A percentile compares a stretch with the other conserved stretches of the same genome.
phyloP scores from a whole-genome alignment of 1,284 basidiomycete species.

The Pterulicium gracile region DNA sequence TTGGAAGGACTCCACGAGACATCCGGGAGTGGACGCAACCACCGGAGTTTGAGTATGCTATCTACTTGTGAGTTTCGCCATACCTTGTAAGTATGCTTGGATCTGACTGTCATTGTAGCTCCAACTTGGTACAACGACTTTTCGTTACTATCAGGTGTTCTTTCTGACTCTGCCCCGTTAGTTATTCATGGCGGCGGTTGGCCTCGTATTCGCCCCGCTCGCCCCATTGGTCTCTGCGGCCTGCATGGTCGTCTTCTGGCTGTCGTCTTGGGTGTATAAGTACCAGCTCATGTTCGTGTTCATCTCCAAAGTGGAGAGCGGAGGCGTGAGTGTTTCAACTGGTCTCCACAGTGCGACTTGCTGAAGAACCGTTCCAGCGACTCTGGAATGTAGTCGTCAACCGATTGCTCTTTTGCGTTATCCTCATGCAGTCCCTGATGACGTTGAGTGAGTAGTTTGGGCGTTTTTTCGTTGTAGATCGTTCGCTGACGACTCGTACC shows the following conservation, averaged over 20 bases:
- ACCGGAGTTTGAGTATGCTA: slow-evolving; percentile 83
- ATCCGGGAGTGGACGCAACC: slow-evolving; percentile 96
- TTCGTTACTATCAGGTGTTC: slow-evolving; percentile 10
- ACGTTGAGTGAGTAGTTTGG: slow-evolving; percentile 59
- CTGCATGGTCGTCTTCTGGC: slow-evolving; percentile 76
- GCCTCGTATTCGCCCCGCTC: slow-evolving; percentile 83
- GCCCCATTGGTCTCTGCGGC: slow-evolving; percentile 80
- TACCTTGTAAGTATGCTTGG: too few relatives aligned
- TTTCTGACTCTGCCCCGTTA: slow-evolving; percentile 15
- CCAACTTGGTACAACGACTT: slow-evolving; percentile 42
- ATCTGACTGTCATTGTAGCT: slow-evolving; percentile 27
- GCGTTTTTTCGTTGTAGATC: not conserved
- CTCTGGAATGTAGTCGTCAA: slow-evolving; percentile 91
- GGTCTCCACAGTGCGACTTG: slow-evolving; percentile 5
- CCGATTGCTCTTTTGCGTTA: slow-evolving; percentile 61
- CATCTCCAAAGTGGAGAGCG: slow-evolving; percentile 80
- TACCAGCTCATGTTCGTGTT: slow-evolving; percentile 93
- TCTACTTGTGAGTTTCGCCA: slow-evolving; percentile 78
- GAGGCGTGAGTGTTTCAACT: slow-evolving; percentile 54
- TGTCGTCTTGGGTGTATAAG: slow-evolving; percentile 75
- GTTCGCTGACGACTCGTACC: slow-evolving; percentile 4
- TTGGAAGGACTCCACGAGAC: slow-evolving; percentile 94
- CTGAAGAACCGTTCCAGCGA: slow-evolving; percentile 35
- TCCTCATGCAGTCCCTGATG: slow-evolving; percentile 84
- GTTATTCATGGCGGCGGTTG: slow-evolving; percentile 84